Base-by-base conservation (phyloP, 352 stramenopile species). In the Phytophthora sansomeana region DNA sequence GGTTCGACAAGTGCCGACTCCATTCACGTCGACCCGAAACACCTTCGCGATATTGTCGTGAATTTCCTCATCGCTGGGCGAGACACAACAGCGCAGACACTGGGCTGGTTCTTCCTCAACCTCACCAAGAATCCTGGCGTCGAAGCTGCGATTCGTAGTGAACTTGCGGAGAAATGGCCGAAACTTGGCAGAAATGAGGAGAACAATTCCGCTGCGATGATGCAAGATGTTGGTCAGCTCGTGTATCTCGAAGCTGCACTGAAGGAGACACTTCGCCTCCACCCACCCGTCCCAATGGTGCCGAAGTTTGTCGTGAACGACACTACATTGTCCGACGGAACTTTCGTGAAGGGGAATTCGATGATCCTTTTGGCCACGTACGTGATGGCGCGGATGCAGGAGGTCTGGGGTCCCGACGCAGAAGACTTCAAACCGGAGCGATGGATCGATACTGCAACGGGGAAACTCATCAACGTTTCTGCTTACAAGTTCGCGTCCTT, bases 31-130 rank as follows among this genome's bases (percentile, higher is more conserved):
- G 70, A 80, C 19, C 60, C 72, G 10, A 55, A 38, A 3, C 78
- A 71, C 43, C 41, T 95, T 4, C 81, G 82, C 17, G 80, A 95
- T 61, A 78, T 96, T 13, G 78, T 91, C 16, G 66, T 96, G 24
- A 93, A 81, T 58, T 90, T 96, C 63, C 58, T 96, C 29, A 75
- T 96, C 39, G 87, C 85, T 32, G 87, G 87, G 3, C 75, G 88
- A 4, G 85, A 96, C 63, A 89, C 88, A 0, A 93, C 85, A 1
- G 83, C 88, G 6, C 83, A 87, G 26, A 70, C 83, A 6, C 64
- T 95, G 4, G 72, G 66, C 13, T 96, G 88, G 88, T 77, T 92
- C 55, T 86, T 93, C 48, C 75, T 77, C 57, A 71, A 73, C 36
- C 62, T 96, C n/a, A 59, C 41, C 7, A 52, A 69, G 17, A 72